phyloP scores from a whole-genome alignment of 139 green algal genomes.

The Coelastrella sp. region DNA sequence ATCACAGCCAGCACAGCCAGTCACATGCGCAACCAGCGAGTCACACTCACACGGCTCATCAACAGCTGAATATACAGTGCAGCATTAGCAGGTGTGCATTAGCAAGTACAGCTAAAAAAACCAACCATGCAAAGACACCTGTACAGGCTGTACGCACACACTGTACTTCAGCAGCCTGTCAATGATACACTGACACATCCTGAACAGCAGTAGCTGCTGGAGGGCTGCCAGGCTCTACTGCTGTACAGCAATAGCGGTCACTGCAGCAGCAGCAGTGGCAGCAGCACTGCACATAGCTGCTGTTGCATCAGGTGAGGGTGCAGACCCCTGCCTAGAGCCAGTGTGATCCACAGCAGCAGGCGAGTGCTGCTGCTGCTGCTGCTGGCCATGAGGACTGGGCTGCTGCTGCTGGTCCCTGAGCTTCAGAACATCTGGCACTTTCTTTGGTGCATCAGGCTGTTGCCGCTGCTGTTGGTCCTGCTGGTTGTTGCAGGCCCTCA shows the following conservation, averaged over 20 bases:
- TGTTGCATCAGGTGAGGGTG: constrained; percentile 1
- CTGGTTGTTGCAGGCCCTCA: neutral
- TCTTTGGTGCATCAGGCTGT: neutral
- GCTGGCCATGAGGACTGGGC: neutral
- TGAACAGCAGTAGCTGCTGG: too few species aligned
- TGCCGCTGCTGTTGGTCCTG: constrained; percentile 7
- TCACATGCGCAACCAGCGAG: too few species aligned
- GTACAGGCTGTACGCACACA: too few species aligned
- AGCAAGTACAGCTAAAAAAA: too few species aligned
- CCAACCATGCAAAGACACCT: too few species aligned
- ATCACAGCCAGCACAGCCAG: too few species aligned
- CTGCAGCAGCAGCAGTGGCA: neutral
- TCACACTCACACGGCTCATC: too few species aligned
- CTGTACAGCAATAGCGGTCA: neutral
- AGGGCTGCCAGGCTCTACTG: neutral
- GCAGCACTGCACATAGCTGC: neutral
- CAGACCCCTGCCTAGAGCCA: neutral
- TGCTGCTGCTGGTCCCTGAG: constrained; percentile 7
- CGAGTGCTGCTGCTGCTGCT: neutral
- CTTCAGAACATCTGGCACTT: neutral
- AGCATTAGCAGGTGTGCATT: too few species aligned
- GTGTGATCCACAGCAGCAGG: neutral
- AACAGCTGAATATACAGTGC: too few species aligned
- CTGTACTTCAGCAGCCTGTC: too few species aligned
- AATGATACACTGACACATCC: too few species aligned